These are phyloP conservation scores for Epichloe glyceriae DNA, from an alignment of 2,329 filamentous ascomycete genomes.

Conservation along the genomic window DNA sequence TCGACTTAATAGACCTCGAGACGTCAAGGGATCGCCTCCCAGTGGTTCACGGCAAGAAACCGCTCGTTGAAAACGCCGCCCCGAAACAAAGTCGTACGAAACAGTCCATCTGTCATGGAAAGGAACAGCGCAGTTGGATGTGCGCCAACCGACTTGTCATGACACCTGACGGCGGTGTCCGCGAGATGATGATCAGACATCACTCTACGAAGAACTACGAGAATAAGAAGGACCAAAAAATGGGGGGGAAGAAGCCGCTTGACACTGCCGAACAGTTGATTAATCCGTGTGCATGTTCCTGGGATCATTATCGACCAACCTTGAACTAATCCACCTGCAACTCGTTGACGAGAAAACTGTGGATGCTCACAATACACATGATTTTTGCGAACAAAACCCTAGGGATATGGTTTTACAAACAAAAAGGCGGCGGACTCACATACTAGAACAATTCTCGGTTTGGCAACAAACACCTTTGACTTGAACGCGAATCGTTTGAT, in stretches of 20 bases:
- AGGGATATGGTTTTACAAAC: conserved; percentile 2
- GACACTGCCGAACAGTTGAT: conserved; percentile 12
- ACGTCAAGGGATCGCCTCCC: conserved; percentile 6
- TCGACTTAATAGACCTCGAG: conserved; percentile 30
- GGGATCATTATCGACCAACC: neutral
- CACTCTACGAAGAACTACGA: too few species aligned
- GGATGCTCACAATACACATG: conserved; percentile 1
- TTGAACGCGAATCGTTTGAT: neutral
- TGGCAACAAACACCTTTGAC: conserved; percentile 10
- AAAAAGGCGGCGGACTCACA: conserved; percentile 3
- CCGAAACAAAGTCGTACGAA: too few species aligned
- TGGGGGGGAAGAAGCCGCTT: neutral
- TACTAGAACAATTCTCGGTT: conserved; percentile 9
- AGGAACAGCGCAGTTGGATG: too few species aligned
- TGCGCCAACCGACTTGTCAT: too few species aligned
- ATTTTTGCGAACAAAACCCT: conserved; percentile 1
- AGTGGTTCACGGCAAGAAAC: conserved; percentile 1
- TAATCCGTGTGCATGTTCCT: conserved; percentile 1
- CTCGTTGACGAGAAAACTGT: conserved; percentile 11
- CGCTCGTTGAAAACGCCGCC: conserved; percentile 4
- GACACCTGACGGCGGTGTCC: too few species aligned
- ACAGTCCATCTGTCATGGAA: too few species aligned
- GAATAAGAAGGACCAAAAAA: neutral
- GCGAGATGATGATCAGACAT: too few species aligned
- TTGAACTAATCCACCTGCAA: neutral